phyloP scores from a whole-genome alignment of 768 basidiomycete species.

The Xerocomus brunneocitrinus region DNA sequence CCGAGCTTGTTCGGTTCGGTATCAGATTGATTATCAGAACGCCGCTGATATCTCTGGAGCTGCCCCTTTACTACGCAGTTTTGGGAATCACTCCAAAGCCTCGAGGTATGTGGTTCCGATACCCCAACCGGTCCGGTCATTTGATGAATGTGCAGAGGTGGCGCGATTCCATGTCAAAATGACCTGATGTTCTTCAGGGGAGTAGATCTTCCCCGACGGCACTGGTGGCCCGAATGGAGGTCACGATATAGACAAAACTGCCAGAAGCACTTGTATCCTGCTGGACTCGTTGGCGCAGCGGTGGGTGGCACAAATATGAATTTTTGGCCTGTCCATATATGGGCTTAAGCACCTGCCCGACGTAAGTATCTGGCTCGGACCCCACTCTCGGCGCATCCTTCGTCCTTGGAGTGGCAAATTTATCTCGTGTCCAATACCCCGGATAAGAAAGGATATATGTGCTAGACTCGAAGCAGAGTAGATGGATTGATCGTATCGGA shows the following conservation, averaged over 20 bases:
- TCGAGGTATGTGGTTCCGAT: too few species aligned
- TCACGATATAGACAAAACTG: too few species aligned
- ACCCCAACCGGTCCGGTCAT: neutral
- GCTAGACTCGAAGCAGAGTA: neutral
- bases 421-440: neutral
- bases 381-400: neutral
- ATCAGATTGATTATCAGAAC: too few species aligned
- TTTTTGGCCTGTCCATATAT: neutral
- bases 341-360: neutral
- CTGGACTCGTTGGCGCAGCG: neutral
- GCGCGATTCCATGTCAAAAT: neutral
- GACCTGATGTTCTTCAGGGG: too few species aligned
- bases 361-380: neutral
- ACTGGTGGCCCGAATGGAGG: neutral
- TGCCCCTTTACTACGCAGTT: neutral
- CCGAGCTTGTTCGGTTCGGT: too few species aligned
- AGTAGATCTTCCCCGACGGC: too few species aligned
- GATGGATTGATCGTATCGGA: neutral
- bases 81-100: neutral
- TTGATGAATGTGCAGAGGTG: neutral
- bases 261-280: too few species aligned
- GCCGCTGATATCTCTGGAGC: neutral
- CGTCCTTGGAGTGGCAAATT: neutral
- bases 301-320: neutral
- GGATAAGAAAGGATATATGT: neutral